Percentiles rank a stretch among this genome's conserved stretches.
Conservation (phyloP, 805 yeast genomes). For the Schizosaccharomyces lindneri region DNA sequence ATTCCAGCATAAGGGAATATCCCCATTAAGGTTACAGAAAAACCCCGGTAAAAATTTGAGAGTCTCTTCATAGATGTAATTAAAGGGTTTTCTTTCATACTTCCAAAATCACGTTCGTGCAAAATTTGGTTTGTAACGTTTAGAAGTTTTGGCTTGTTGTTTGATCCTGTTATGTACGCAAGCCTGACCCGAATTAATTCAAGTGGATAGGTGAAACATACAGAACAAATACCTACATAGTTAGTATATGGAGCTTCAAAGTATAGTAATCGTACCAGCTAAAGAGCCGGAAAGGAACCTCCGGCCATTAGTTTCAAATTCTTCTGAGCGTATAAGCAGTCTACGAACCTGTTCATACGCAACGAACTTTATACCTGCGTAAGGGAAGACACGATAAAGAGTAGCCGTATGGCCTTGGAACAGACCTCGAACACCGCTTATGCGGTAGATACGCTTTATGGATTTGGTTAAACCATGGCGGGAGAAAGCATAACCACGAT, state of each 20-base stretch:
- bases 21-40: slow-evolving; percentile 77
- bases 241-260: neutral
- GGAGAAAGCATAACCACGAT: slow-evolving; percentile 54
- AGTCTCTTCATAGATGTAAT: slow-evolving; percentile 11
- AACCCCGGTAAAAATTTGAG: slow-evolving; percentile 76
- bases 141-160: neutral
- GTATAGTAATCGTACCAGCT: slow-evolving; percentile 26
- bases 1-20: slow-evolving; percentile 98
- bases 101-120: neutral
- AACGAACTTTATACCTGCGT: slow-evolving; percentile 89
- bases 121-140: neutral
- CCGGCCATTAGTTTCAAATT: slow-evolving; percentile 55
- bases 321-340: slow-evolving; percentile 46
- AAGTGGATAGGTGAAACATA: slow-evolving; percentile 72
- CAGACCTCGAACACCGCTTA: slow-evolving; percentile 57
- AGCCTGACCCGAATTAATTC: slow-evolving; percentile 75
- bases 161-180: slow-evolving; percentile 56
- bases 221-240: slow-evolving; percentile 31
- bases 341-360: slow-evolving; percentile 83
- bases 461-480: slow-evolving; percentile 55
- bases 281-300: slow-evolving; percentile 72
- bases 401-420: slow-evolving; percentile 95
- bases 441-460: slow-evolving; percentile 32
- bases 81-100: neutral
- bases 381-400: slow-evolving; percentile 71